Evolutionary conservation across 2,329 filamentous ascomycete species (phyloP).

Genomic region (Cladorrhinum sp.): DNA sequence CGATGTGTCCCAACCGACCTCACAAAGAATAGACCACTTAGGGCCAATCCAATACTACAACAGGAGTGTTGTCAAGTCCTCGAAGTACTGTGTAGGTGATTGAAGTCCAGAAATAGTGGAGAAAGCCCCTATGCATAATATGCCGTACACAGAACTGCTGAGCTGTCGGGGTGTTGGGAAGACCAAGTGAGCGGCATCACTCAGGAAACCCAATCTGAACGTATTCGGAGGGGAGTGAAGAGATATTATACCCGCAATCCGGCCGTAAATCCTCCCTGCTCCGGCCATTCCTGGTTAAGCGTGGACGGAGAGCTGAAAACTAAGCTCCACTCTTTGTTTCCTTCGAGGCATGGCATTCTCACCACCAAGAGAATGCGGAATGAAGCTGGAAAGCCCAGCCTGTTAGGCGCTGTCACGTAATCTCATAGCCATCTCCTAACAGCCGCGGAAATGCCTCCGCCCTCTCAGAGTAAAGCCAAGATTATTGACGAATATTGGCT

Average conservation of each 20-base stretch:
- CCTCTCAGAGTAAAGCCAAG: constrained; percentile 4
- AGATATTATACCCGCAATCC: not conserved
- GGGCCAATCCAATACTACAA: not conserved
- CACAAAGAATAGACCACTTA: not conserved
- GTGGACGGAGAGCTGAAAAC: constrained; percentile 4
- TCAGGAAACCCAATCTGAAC: not conserved
- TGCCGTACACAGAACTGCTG: not conserved
- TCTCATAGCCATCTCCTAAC: not conserved
- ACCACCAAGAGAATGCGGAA: not conserved
- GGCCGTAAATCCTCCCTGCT: constrained; percentile 3
- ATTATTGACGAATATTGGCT: not conserved
- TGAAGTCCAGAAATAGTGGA: not conserved
- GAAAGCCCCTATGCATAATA: not conserved
- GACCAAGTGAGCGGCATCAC: not conserved
- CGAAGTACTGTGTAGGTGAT: not conserved
- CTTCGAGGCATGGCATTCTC: not conserved
- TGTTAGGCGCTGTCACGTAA: not conserved
- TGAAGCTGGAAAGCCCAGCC: not conserved
- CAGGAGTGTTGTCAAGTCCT: not conserved
- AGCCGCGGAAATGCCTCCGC: not conserved
- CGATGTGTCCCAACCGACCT: not conserved
- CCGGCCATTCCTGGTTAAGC: constrained; percentile 7
- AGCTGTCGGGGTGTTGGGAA: not conserved
- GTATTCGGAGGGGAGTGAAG: not conserved
- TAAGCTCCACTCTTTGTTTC: not conserved